phyloP scores from a whole-genome alignment of 768 basidiomycete species.

The Kwoniella botswanensis region DNA sequence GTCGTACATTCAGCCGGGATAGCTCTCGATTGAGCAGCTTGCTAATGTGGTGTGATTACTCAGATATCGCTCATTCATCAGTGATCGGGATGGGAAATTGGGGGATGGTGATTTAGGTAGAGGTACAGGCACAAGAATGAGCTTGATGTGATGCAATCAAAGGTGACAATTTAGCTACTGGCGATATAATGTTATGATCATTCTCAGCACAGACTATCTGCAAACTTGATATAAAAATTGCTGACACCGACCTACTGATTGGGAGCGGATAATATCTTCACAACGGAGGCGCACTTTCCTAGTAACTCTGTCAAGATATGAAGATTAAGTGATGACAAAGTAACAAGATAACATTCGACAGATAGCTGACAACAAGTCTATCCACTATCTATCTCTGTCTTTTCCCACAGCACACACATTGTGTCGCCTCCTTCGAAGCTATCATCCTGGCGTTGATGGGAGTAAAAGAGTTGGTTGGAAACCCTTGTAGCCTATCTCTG shows the following conservation, averaged over 20 bases:
- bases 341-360: too few species aligned
- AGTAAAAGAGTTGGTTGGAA: background rate
- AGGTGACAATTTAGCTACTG: too few species aligned
- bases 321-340: too few species aligned
- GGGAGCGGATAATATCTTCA: too few species aligned
- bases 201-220: too few species aligned
- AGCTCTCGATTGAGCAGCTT: background rate
- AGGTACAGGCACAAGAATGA: constrained; percentile 51
- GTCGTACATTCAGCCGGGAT: constrained; percentile 47
- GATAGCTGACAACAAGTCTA: too few species aligned
- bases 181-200: too few species aligned
- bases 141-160: constrained; percentile 42
- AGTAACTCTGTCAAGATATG: too few species aligned
- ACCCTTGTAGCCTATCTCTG: background rate
- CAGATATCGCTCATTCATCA: constrained; percentile 51
- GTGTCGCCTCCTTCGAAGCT: background rate
- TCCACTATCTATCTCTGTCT: too few species aligned
- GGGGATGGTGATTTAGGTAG: constrained; percentile 47
- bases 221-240: too few species aligned
- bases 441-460: background rate
- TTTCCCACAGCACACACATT: background rate
- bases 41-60: background rate
- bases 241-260: too few species aligned
- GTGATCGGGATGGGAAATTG: constrained; percentile 50
- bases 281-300: too few species aligned